Evolutionary conservation across 495 filamentous ascomycete species (phyloP).

Genomic region (Penicillium crystallinum): DNA sequence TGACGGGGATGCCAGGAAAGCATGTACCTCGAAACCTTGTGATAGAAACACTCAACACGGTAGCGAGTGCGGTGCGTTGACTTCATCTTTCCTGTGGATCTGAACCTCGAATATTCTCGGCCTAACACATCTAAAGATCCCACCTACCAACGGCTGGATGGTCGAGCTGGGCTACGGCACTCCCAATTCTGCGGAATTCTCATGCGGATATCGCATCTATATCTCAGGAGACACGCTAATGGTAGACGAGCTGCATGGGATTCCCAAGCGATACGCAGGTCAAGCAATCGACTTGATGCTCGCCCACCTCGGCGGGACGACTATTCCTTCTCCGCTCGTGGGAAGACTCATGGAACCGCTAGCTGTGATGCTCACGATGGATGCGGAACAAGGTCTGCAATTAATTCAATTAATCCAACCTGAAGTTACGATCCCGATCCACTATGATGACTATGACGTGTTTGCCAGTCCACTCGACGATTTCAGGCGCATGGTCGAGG

Average conservation of each 20-base stretch:
- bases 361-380: slow-evolving; percentile 64
- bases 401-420: slow-evolving; percentile 56
- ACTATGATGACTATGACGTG: slow-evolving; percentile 65
- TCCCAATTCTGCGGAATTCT: slow-evolving; percentile 22
- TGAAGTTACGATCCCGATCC: slow-evolving; percentile 63
- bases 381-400: slow-evolving; percentile 57
- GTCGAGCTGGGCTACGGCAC: slow-evolving; percentile 53
- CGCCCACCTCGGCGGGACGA: slow-evolving; percentile 62
- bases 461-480: slow-evolving; percentile 56
- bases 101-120: too few relatives aligned
- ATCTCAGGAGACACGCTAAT: slow-evolving; percentile 70
- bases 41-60: slow-evolving; percentile 45
- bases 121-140: slow-evolving; percentile 32
- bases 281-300: slow-evolving; percentile 64
- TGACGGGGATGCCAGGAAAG: slow-evolving; percentile 67
- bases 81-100: neutral
- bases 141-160: slow-evolving; percentile 71
- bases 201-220: slow-evolving; percentile 60
- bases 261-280: slow-evolving; percentile 46
- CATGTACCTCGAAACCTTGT: slow-evolving; percentile 55
- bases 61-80: slow-evolving; percentile 50
- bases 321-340: slow-evolving; percentile 51
- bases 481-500: slow-evolving; percentile 52
- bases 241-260: slow-evolving; percentile 56
- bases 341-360: slow-evolving; percentile 38